Percentiles rank a stretch among this genome's conserved stretches.
These are phyloP conservation scores for Herpetomonas tarakana DNA, from an alignment of 208 protist species.

Conservation along the genomic window DNA sequence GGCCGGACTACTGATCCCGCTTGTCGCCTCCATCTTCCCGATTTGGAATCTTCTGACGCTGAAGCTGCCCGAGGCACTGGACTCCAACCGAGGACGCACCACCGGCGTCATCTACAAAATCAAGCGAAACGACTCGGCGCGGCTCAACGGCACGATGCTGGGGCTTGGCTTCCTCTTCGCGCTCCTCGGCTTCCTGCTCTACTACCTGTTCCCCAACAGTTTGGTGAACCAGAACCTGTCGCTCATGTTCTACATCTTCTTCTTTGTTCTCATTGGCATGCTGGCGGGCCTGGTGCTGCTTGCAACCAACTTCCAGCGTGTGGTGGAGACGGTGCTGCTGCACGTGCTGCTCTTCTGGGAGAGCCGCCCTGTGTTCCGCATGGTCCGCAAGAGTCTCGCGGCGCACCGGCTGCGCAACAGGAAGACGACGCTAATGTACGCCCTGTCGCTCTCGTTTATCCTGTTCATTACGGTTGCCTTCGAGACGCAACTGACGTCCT, in stretches of 20 bases:
- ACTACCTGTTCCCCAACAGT: constrained; percentile 92
- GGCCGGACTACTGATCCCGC: constrained; percentile 82
- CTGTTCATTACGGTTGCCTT: constrained; percentile 92
- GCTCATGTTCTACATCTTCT: constrained; percentile 94
- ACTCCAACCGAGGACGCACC: constrained; percentile 57
- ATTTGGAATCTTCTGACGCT: constrained; percentile 76
- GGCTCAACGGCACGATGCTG: constrained; percentile 36
- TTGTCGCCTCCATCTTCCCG: constrained; percentile 86
- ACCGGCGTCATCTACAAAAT: constrained; percentile 73
- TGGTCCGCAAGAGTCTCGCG: constrained; percentile 91
- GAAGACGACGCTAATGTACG: constrained; percentile 96
- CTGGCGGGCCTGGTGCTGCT: constrained; percentile 89
- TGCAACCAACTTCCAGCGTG: constrained; percentile 87
- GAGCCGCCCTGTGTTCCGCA: constrained; percentile 40
- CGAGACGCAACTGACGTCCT: constrained; percentile 65
- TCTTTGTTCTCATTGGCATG: constrained; percentile 89
- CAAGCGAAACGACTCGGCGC: constrained; percentile 20
- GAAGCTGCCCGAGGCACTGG: constrained; percentile 85
- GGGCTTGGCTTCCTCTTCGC: constrained; percentile 51
- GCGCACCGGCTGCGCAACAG: constrained; percentile 91
- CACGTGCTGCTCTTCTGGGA: constrained; percentile 91
- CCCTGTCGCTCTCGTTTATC: constrained; percentile 90
- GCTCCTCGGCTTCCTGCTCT: constrained; percentile 83
- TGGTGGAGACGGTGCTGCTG: constrained; percentile 44
- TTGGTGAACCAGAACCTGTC: constrained; percentile 83